These are phyloP conservation scores for Colletotrichum kahawae DNA, from an alignment of 2,329 filamentous ascomycete genomes.

Conservation along the genomic window DNA sequence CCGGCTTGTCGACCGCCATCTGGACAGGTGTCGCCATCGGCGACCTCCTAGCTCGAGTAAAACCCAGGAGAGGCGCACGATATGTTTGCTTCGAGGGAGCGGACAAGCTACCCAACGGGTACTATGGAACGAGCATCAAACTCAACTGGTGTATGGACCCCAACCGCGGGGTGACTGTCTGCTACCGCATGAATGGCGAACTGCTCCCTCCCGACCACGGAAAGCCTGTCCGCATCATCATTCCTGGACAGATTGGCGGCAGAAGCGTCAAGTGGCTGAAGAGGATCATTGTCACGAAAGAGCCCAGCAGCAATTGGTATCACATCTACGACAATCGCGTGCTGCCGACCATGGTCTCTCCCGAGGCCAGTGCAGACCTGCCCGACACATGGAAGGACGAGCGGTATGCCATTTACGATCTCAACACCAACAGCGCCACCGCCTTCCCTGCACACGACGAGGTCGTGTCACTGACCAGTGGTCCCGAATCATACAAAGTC, in stretches of 20 bases:
- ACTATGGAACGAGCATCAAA: slow-evolving; percentile 87
- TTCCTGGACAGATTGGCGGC: slow-evolving; percentile 91
- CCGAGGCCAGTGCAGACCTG: slow-evolving; percentile 77
- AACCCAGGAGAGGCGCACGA: slow-evolving; percentile 70
- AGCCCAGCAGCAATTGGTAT: slow-evolving; percentile 91
- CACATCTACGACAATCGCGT: slow-evolving; percentile 95
- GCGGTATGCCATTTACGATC: slow-evolving; percentile 89
- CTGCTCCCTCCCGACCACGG: slow-evolving; percentile 83
- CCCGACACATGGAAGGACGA: slow-evolving; percentile 86
- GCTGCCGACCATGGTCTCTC: slow-evolving; percentile 83
- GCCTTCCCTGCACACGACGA: slow-evolving; percentile 84
- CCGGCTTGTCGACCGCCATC: slow-evolving; percentile 83
- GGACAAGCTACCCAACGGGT: slow-evolving; percentile 85
- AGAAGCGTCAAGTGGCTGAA: slow-evolving; percentile 94
- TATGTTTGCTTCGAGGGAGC: slow-evolving; percentile 94
- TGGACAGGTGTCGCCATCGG: slow-evolving; percentile 84
- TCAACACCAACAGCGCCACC: slow-evolving; percentile 85
- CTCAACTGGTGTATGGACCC: slow-evolving; percentile 87
- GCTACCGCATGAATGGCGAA: slow-evolving; percentile 91
- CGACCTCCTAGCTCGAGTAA: slow-evolving; percentile 72
- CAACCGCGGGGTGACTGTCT: slow-evolving; percentile 83
- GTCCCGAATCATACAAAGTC: slow-evolving; percentile 60
- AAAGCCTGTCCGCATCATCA: slow-evolving; percentile 79
- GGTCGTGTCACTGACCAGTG: slow-evolving; percentile 52
- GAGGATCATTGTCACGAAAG: slow-evolving; percentile 76